Conservation (phyloP, 2,329 filamentous ascomycete genomes). For the Chalara sp. region DNA sequence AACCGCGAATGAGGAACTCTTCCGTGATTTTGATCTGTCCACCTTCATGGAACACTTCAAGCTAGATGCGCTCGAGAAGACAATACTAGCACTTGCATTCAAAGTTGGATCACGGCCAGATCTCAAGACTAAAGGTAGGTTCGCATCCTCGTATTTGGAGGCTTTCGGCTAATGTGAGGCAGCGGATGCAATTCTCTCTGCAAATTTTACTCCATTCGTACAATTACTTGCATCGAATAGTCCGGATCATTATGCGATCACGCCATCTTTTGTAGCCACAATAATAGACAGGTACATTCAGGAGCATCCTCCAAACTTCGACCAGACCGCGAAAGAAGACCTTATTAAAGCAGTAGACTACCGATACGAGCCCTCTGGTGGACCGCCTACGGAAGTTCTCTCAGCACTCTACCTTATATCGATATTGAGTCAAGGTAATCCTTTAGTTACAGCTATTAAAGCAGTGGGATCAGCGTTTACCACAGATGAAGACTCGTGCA, state of each 20-base stretch:
- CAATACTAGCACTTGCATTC: slow-evolving; percentile 81
- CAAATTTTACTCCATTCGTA: slow-evolving; percentile 71
- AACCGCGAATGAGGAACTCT: slow-evolving; percentile 83
- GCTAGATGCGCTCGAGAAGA: slow-evolving; percentile 81
- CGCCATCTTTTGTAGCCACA: slow-evolving; percentile 64
- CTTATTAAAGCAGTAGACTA: slow-evolving; percentile 55
- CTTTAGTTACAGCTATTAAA: slow-evolving; percentile 63
- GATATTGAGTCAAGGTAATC: slow-evolving; percentile 53
- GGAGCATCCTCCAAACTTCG: slow-evolving; percentile 80
- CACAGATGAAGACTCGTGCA: slow-evolving; percentile 62
- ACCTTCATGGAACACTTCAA: slow-evolving; percentile 96
- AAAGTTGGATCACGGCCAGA: slow-evolving; percentile 75
- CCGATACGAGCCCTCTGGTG: slow-evolving; percentile 49
- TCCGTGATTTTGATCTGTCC: slow-evolving; percentile 92
- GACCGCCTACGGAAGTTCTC: slow-evolving; percentile 64
- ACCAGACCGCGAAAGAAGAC: slow-evolving; percentile 65
- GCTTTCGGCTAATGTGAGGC: slow-evolving; percentile 8
- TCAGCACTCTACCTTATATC: slow-evolving; percentile 64
- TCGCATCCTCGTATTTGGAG: background rate
- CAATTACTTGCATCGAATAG: slow-evolving; percentile 61
- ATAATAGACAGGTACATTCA: slow-evolving; percentile 84
- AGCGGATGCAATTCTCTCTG: slow-evolving; percentile 88
- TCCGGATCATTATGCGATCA: slow-evolving; percentile 59
- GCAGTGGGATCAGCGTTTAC: slow-evolving; percentile 70
- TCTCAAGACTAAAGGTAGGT: slow-evolving; percentile 79